These are phyloP conservation scores for Colletotrichum phormii DNA, from an alignment of 2,329 filamentous ascomycete genomes.

Conservation along the genomic window DNA sequence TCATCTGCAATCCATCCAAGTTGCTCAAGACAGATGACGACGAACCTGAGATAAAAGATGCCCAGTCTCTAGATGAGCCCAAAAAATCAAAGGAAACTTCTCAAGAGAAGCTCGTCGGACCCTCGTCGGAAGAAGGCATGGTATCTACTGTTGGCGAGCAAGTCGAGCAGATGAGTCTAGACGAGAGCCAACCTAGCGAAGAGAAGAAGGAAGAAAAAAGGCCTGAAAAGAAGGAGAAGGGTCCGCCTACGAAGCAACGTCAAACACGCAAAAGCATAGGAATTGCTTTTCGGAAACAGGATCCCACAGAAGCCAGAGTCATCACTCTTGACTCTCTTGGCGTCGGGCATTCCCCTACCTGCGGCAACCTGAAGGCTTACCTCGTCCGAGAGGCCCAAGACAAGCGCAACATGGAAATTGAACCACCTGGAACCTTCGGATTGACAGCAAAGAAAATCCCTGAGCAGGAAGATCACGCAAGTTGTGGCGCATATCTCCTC, in stretches of 20 bases:
- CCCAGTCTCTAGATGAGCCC: constrained; percentile 4
- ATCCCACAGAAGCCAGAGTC: constrained; percentile 73
- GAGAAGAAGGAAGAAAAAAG: constrained; percentile 21
- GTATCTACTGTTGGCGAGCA: constrained; percentile 23
- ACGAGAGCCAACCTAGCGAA: constrained; percentile 1
- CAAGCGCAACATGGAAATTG: constrained; percentile 62
- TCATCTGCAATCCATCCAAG: constrained; percentile 88
- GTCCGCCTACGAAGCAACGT: constrained; percentile 20
- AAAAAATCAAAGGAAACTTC: not conserved
- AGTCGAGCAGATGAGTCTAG: constrained; percentile 20
- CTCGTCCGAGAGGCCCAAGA: constrained; percentile 77
- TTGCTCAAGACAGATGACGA: constrained; percentile 55
- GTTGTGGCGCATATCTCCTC: constrained; percentile 90
- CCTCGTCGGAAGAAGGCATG: not conserved
- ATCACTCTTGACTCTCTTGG: constrained; percentile 90
- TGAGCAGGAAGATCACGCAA: constrained; percentile 83
- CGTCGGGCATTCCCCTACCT: constrained; percentile 70
- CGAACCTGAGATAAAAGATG: not conserved
- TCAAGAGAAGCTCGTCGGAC: not conserved
- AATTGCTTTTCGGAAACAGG: constrained; percentile 51
- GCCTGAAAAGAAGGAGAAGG: not conserved
- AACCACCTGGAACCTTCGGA: constrained; percentile 50
- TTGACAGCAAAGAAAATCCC: constrained; percentile 83
- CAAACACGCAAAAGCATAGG: constrained; percentile 27
- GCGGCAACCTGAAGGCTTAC: constrained; percentile 79